Conservation (phyloP, 352 stramenopile species). For the Globisporangium recalcitrans region DNA sequence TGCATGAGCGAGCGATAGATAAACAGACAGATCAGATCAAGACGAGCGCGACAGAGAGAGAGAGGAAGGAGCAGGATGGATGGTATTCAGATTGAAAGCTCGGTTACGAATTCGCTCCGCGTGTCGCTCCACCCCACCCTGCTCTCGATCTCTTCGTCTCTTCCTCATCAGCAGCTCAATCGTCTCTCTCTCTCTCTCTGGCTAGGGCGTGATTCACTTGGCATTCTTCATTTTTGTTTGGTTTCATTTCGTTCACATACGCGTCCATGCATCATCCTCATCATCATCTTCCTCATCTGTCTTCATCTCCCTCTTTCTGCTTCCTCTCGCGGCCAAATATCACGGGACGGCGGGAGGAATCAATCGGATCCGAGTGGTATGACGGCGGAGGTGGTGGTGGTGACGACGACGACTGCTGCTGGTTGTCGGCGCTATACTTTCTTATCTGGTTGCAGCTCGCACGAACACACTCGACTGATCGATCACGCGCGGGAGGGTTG, state of each 20-base stretch:
- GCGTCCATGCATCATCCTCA: neutral
- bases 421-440: conserved; percentile 6
- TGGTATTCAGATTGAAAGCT: neutral
- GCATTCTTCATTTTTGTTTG: conserved; percentile 7
- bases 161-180: neutral
- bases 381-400: neutral
- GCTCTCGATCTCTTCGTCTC: neutral
- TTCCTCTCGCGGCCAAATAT: conserved; percentile 10
- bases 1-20: neutral
- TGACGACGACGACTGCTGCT: neutral
- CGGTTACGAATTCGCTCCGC: neutral
- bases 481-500: neutral
- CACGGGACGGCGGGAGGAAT: neutral
- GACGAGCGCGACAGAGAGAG: neutral
- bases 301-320: neutral
- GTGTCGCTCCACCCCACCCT: neutral
- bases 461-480: too few species aligned
- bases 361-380: neutral
- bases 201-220: neutral
- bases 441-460: neutral
- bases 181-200: neutral
- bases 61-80: neutral
- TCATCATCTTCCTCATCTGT: neutral
- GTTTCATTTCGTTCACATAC: conserved; percentile 12
- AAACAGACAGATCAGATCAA: neutral